Percentiles rank a stretch among this genome's conserved stretches.
phyloP scores from a whole-genome alignment of 2,329 filamentous ascomycete genomes.

The Didymella pomorum region DNA sequence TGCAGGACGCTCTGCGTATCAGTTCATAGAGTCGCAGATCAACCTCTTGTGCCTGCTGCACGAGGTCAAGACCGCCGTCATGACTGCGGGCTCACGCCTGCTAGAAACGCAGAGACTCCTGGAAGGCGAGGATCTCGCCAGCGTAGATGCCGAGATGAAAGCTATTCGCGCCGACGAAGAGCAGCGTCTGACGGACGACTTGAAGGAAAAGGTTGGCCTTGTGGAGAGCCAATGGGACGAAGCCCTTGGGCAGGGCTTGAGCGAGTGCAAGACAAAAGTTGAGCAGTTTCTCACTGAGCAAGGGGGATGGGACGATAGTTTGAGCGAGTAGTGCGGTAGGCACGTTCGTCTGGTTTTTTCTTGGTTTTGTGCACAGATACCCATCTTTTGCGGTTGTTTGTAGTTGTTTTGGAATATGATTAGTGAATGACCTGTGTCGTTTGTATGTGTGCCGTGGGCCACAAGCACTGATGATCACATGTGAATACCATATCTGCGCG shows the following conservation, averaged over 20 bases:
- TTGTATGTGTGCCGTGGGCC: neutral
- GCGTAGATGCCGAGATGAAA: constrained; percentile 59
- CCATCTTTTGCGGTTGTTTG: constrained; percentile 29
- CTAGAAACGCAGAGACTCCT: constrained; percentile 69
- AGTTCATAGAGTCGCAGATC: constrained; percentile 95
- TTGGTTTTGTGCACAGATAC: constrained; percentile 46
- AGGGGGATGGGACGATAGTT: constrained; percentile 85
- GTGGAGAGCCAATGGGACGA: constrained; percentile 92
- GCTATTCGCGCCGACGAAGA: constrained; percentile 73
- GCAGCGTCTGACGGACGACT: constrained; percentile 75
- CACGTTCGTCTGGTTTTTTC: constrained; percentile 25
- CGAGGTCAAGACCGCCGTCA: constrained; percentile 83
- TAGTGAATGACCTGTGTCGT: neutral
- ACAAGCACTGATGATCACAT: neutral
- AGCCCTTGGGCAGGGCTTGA: constrained; percentile 80
- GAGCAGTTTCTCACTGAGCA: constrained; percentile 75
- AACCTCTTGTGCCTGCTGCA: constrained; percentile 90
- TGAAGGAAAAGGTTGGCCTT: constrained; percentile 91
- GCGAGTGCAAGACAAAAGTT: constrained; percentile 75
- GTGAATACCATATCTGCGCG: neutral
- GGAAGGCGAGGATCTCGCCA: constrained; percentile 50
- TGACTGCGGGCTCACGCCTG: constrained; percentile 71
- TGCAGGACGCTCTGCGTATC: constrained; percentile 90
- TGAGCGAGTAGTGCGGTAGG: constrained; percentile 48
- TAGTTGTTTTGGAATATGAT: neutral